Evolutionary conservation across 768 basidiomycete genomes (phyloP).

Genomic region (Termitomyces sp.): DNA sequence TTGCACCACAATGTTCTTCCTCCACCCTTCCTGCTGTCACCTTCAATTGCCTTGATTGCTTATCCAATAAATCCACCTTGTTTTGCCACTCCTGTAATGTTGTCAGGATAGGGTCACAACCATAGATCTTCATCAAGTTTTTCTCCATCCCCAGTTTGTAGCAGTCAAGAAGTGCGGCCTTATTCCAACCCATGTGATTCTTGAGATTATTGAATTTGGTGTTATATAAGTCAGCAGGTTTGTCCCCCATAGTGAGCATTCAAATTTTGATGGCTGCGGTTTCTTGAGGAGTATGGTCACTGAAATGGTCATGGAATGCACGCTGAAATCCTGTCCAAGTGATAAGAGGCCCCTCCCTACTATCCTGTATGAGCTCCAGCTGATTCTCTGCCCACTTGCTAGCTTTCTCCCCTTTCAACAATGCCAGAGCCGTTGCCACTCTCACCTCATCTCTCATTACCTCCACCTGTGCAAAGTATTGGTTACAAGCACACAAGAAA

Average conservation of each 20-base stretch:
- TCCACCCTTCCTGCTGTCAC: not conserved
- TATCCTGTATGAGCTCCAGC: conserved; percentile 1
- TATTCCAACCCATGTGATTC: not conserved
- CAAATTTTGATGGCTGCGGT: not conserved
- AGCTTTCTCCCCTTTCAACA: not conserved
- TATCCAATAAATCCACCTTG: not conserved
- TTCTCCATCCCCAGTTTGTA: not conserved
- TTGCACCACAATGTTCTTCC: not conserved
- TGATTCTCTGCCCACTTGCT: conserved; percentile 4
- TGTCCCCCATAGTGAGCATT: not conserved
- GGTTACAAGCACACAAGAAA: not conserved
- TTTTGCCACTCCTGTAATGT: conserved; percentile 3
- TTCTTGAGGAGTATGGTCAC: not conserved
- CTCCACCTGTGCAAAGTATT: not conserved
- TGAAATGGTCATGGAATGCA: not conserved
- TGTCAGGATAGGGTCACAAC: not conserved
- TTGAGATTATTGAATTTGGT: not conserved
- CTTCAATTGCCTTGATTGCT: not conserved
- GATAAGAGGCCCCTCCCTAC: not conserved
- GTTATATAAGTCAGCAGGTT: not conserved
- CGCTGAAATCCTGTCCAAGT: not conserved
- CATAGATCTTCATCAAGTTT: not conserved
- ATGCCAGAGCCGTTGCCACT: not conserved
- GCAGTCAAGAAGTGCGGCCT: not conserved
- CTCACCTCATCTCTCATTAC: not conserved